phyloP scores from a whole-genome alignment of 192 early-diverging fungal genomes.

The Rhizophagus prolifer region DNA sequence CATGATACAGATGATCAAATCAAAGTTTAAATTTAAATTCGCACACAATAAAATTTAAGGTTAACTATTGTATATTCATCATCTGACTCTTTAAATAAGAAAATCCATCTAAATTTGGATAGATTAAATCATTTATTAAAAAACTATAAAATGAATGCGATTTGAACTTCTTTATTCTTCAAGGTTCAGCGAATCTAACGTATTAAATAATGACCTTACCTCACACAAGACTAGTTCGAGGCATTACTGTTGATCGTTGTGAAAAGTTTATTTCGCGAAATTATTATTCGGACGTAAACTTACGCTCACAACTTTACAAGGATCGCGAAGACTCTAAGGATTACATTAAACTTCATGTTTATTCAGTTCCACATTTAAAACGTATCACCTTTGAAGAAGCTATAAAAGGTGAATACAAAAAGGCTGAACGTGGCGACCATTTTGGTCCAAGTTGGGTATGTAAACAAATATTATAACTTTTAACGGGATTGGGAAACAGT shows the following conservation, averaged over 20 bases:
- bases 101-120: too few species aligned
- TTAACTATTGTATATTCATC: too few species aligned
- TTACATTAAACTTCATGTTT: conserved; percentile 58
- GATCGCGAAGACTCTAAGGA: conserved; percentile 48
- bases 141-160: background rate
- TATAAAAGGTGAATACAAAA: conserved; percentile 63
- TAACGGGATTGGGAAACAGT: too few species aligned
- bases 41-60: too few species aligned
- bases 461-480: too few species aligned
- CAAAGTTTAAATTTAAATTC: too few species aligned
- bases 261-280: conserved; percentile 63
- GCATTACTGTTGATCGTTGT: conserved; percentile 74
- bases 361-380: conserved; percentile 64
- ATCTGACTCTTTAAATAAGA: too few species aligned
- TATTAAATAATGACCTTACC: conserved; percentile 18
- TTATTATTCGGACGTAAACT: conserved; percentile 51
- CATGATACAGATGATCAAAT: too few species aligned
- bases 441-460: conserved; percentile 86
- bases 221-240: conserved; percentile 50
- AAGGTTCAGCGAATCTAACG: background rate
- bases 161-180: background rate
- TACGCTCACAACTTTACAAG: conserved; percentile 52
- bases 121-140: background rate
- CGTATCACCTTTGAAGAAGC: conserved; percentile 79
- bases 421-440: conserved; percentile 66